phyloP scores from a whole-genome alignment of 176 grass and related monocot species.

The Stipa capillata region DNA sequence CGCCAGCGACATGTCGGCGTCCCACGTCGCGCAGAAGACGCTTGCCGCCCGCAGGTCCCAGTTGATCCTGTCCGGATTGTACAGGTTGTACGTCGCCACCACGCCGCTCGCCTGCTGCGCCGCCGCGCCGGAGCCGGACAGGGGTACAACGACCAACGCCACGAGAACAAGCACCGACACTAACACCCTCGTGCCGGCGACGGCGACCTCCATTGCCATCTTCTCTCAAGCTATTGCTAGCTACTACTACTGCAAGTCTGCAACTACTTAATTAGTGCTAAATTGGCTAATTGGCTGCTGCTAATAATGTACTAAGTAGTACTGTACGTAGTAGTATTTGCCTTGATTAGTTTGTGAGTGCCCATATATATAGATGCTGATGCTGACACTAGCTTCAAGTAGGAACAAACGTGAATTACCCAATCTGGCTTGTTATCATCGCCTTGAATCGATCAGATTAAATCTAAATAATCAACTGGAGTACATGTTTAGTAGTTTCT shows the following conservation, averaged over 20 bases:
- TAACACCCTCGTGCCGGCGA: background rate
- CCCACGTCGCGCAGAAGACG: conserved; percentile 63
- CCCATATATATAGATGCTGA: conserved; percentile 21
- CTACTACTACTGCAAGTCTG: no score
- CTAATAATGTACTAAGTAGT: background rate
- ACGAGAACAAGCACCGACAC: background rate
- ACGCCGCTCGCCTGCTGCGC: conserved; percentile 48
- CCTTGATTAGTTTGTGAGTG: background rate
- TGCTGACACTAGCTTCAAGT: background rate
- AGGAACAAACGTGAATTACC: background rate
- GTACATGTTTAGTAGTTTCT: background rate
- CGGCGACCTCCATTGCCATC: background rate
- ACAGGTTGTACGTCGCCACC: conserved; percentile 50
- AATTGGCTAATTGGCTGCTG: background rate
- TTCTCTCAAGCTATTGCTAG: background rate
- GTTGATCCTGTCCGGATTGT: conserved; percentile 33
- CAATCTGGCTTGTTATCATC: background rate
- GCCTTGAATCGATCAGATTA: background rate
- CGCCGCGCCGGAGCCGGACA: background rate
- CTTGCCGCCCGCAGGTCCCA: conserved; percentile 50
- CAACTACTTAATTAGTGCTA: background rate
- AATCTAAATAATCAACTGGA: background rate
- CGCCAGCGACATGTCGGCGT: conserved; percentile 38
- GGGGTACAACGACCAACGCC: background rate
- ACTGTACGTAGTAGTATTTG: no score